These are phyloP conservation scores for Babesia ovata DNA, from an alignment of 169 alveolate species.

Conservation along the genomic window DNA sequence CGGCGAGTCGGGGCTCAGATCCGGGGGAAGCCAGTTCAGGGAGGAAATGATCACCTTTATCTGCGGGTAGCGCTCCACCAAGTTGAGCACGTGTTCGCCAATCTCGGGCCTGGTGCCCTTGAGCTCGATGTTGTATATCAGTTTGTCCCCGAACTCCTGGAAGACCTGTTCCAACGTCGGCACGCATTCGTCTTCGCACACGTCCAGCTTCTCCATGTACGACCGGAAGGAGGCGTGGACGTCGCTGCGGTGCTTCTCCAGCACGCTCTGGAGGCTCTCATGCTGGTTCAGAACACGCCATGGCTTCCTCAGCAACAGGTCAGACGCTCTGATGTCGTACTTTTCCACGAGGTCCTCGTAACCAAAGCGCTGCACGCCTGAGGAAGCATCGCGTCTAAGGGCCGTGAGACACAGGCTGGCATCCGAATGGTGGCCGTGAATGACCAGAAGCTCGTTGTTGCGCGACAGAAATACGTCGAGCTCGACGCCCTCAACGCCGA, in stretches of 20 bases:
- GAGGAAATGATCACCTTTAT: slow-evolving; percentile 52
- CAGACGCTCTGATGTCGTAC: not conserved
- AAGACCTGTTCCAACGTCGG: slow-evolving; percentile 63
- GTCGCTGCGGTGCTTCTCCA: slow-evolving; percentile 10
- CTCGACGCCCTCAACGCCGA: slow-evolving; percentile 73
- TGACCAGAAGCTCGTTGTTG: slow-evolving; percentile 65
- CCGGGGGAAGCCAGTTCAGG: slow-evolving; percentile 61
- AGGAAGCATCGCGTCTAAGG: not conserved
- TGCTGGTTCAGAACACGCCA: slow-evolving; percentile 3
- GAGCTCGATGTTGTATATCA: slow-evolving; percentile 55
- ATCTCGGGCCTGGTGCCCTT: slow-evolving; percentile 50
- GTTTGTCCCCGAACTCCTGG: slow-evolving; percentile 25
- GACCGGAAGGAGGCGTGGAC: slow-evolving; percentile 3
- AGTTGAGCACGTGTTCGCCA: slow-evolving; percentile 51
- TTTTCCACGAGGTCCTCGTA: slow-evolving; percentile 15
- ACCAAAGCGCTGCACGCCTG: slow-evolving; percentile 3
- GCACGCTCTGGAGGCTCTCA: not conserved
- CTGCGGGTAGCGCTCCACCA: slow-evolving; percentile 23
- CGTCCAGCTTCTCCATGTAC: slow-evolving; percentile 12
- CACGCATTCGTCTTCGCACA: slow-evolving; percentile 20
- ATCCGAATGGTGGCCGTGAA: slow-evolving; percentile 58
- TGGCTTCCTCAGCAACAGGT: slow-evolving; percentile 14
- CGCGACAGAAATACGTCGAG: slow-evolving; percentile 74
- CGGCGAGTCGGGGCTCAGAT: slow-evolving; percentile 8
- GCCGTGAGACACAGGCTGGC: slow-evolving; percentile 28